Percentiles rank a stretch among this genome's conserved stretches.
Conservation (phyloP, 441 rosid genomes). For the Viola pubescens region DNA sequence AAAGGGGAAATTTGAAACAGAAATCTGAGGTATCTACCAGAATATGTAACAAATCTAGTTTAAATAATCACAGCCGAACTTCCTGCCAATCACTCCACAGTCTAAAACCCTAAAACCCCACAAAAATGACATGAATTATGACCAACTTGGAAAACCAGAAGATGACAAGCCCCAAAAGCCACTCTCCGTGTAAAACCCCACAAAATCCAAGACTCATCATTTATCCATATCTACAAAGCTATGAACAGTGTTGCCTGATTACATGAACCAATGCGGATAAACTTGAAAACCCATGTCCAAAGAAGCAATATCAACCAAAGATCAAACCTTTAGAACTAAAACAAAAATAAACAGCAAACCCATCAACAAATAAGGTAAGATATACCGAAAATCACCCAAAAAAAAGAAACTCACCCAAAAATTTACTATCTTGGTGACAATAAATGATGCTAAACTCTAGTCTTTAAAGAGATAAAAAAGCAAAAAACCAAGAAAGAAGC, state of each 20-base stretch:
- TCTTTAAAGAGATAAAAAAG: background rate
- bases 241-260: slow-evolving; percentile 12
- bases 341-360: slow-evolving; percentile 8
- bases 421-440: background rate
- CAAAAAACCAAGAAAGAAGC: background rate
- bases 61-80: background rate
- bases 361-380: slow-evolving; percentile 3
- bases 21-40: slow-evolving; percentile 44
- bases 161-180: slow-evolving; percentile 38
- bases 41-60: slow-evolving; percentile 29
- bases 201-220: slow-evolving; percentile 28
- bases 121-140: slow-evolving; percentile 15
- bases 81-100: background rate
- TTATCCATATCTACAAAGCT: slow-evolving; percentile 19
- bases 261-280: slow-evolving; percentile 9
- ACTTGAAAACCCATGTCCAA: slow-evolving; percentile 21
- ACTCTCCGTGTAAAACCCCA: slow-evolving; percentile 44
- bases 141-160: slow-evolving; percentile 23
- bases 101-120: slow-evolving; percentile 25
- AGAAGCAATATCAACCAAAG: slow-evolving; percentile 16
- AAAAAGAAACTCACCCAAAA: slow-evolving; percentile 1
- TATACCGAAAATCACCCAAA: background rate
- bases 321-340: slow-evolving; percentile 9
- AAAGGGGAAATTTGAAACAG: slow-evolving; percentile 18
- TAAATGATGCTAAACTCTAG: background rate